phyloP scores from a whole-genome alignment of 2,329 filamentous ascomycete species.

The Pseudogymnoascus sp. region DNA sequence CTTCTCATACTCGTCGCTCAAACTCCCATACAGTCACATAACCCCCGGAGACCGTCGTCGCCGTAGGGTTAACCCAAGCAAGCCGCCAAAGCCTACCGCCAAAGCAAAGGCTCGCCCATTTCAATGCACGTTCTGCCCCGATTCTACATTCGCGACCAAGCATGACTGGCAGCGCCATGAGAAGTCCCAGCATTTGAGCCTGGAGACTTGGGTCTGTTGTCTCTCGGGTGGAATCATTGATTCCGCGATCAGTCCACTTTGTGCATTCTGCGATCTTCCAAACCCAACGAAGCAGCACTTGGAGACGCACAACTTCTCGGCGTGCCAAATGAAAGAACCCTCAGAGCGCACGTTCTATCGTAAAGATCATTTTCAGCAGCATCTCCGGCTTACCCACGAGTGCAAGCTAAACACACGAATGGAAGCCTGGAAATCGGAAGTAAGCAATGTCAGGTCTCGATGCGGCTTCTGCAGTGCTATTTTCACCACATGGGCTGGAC shows the following conservation, averaged over 20 bases:
- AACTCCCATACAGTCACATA: conserved; percentile 20
- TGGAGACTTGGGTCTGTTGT: conserved; percentile 53
- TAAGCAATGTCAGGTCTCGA: conserved; percentile 42
- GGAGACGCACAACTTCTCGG: conserved; percentile 49
- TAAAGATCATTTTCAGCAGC: conserved; percentile 55
- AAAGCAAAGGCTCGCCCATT: conserved; percentile 35
- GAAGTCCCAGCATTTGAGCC: conserved; percentile 46
- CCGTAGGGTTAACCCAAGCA: conserved; percentile 39
- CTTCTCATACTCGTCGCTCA: conserved; percentile 9
- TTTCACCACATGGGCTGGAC: conserved; percentile 36
- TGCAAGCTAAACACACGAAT: conserved; percentile 46
- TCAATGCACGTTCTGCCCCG: conserved; percentile 50
- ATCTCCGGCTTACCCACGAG: conserved; percentile 51
- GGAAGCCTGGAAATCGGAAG: conserved; percentile 50
- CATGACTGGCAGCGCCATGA: conserved; percentile 53
- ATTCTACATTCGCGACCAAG: conserved; percentile 44
- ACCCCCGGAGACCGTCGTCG: conserved; percentile 44
- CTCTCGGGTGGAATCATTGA: conserved; percentile 46
- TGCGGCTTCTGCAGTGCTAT: conserved; percentile 35
- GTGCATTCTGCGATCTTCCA: conserved; percentile 48
- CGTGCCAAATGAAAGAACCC: conserved; percentile 48
- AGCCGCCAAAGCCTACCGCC: conserved; percentile 32
- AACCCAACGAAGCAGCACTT: conserved; percentile 48
- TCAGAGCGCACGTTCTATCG: conserved; percentile 53
- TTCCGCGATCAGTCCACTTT: conserved; percentile 41